Evolutionary conservation across 2,329 filamentous ascomycete genomes (phyloP).

Genomic region (Neofusicoccum laricinum): DNA sequence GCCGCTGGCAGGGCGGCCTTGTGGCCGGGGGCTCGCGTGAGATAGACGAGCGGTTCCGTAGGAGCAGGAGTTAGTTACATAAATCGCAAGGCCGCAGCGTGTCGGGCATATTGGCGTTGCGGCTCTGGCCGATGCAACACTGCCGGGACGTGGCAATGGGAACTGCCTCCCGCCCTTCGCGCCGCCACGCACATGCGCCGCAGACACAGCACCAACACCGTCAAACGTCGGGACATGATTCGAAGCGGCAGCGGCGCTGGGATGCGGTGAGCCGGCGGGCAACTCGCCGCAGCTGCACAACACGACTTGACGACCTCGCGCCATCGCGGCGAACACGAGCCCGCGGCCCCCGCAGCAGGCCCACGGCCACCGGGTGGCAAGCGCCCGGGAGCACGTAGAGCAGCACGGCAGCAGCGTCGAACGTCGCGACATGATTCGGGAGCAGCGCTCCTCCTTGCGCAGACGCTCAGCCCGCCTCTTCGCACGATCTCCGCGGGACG

Average conservation of each 20-base stretch:
- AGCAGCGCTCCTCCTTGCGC: neutral
- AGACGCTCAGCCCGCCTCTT: neutral
- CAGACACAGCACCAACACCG: neutral
- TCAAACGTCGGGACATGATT: constrained; percentile 6
- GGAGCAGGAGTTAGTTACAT: neutral
- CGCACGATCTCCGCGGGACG: neutral
- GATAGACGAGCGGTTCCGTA: too few species aligned
- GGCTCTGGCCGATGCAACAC: neutral
- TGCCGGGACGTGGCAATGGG: neutral
- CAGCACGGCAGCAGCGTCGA: neutral
- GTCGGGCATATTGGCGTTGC: neutral
- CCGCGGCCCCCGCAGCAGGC: too few species aligned
- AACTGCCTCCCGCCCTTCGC: too few species aligned
- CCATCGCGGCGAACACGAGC: too few species aligned
- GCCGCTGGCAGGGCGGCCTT: too few species aligned
- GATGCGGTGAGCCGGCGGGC: too few species aligned
- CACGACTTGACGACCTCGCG: too few species aligned
- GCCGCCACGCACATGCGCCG: neutral
- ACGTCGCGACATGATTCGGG: neutral
- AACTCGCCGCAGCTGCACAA: too few species aligned
- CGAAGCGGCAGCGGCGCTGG: neutral
- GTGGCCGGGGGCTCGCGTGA: too few species aligned
- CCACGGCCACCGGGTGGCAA: neutral
- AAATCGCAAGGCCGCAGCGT: neutral
- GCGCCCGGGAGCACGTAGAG: too few species aligned